phyloP scores from a whole-genome alignment of 345 rosid species.

The Crucihimalaya himalaica region DNA sequence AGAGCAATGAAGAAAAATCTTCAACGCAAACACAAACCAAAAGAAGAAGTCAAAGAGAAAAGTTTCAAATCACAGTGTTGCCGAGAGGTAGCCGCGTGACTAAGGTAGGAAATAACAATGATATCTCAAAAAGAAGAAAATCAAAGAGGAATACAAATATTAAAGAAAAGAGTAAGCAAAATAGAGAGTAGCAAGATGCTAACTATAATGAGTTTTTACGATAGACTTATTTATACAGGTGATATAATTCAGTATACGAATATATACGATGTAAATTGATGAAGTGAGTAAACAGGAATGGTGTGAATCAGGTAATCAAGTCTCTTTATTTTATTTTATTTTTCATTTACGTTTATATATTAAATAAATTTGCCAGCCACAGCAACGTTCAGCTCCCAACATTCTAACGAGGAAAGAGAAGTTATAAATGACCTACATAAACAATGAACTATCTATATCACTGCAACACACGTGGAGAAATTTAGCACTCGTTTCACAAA shows the following conservation, averaged over 20 bases:
- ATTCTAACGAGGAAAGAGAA: constrained; percentile 22
- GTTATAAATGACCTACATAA: too few species aligned
- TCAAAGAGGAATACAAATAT: too few species aligned
- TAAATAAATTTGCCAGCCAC: constrained; percentile 19
- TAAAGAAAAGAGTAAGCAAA: too few species aligned
- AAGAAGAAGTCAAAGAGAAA: background rate
- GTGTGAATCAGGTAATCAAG: constrained; percentile 7
- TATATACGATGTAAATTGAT: too few species aligned
- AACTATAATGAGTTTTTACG: too few species aligned
- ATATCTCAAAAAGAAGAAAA: background rate
- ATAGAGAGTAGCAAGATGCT: too few species aligned
- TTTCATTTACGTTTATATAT: background rate
- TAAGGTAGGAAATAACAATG: background rate
- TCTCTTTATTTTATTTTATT: background rate
- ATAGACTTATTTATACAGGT: too few species aligned
- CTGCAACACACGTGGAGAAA: too few species aligned
- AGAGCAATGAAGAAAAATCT: constrained; percentile 7
- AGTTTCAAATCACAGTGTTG: background rate
- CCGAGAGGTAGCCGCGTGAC: background rate
- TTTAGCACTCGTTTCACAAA: too few species aligned
- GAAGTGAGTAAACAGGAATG: too few species aligned
- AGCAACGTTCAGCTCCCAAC: constrained; percentile 3
- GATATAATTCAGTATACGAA: too few species aligned
- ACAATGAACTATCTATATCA: too few species aligned
- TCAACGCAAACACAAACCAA: background rate